Evolutionary conservation across 371 early-diverging fungal genomes (phyloP), one percentile per base, ranked within the genome.

Genomic region (Saksenaea oblongispora): DNA sequence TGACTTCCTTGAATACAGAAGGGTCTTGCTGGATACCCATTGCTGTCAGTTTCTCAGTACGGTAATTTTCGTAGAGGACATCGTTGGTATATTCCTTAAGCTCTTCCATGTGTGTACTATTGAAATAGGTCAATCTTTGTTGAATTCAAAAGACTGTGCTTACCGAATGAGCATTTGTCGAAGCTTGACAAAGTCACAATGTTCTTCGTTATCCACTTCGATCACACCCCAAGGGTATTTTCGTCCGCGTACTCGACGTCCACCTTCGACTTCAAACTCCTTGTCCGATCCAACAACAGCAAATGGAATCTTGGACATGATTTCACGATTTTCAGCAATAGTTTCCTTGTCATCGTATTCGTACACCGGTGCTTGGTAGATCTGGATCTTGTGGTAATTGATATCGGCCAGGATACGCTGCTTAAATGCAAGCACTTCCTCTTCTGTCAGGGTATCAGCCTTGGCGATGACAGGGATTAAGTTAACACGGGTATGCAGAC

Each of bases 401-500:
- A 99, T 94, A 79, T 98, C 96, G 61, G 94, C 92, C 66, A 94
- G 76, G 61, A 99, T 95, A 68, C 95, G 83, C 72, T 87, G 77
- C 87, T 99, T 99, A 84, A 98, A 96, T 5, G 84, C 81, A 66
- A 80, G 87, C 42, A 99, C 85, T 84, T 99, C 99, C 54, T 95
- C 93, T 61, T 93, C 89, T 44, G 99, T 99, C 78, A 99, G 83
- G 47, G 96, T 98, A 71, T 99, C 99, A 15, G 97, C 89, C 73
- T 99, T 98, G 68, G 99, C 94, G 72, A 99, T 95, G 36, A 99
- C 93, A 15, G 99, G 99, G 68, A 99, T 95, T 66, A 98, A 84
- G 80, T 98, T 98, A 71, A 97, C 97, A 70, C 93, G 88, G 51
- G 92, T 91, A 66, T 93, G 94, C 56, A 98, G 83, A 63, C 91